Evolutionary conservation across 192 early-diverging fungal species (phyloP).

Genomic region (Coemansia sp.): DNA sequence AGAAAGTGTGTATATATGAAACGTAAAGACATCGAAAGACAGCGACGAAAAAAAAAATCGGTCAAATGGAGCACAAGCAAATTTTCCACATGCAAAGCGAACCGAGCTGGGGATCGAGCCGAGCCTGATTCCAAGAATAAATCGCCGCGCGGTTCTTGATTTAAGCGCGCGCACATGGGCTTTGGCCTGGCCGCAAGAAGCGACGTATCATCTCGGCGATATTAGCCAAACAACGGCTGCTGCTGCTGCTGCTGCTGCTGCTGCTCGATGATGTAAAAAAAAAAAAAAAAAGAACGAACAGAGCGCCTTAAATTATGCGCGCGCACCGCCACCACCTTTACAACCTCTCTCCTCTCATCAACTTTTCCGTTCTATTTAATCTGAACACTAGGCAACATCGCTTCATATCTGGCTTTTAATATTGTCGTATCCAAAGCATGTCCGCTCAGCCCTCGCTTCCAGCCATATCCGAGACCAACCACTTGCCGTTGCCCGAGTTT

Average conservation of each 20-base stretch:
- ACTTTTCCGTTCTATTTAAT: background rate
- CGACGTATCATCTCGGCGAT: constrained; percentile 7
- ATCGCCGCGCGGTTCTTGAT: background rate
- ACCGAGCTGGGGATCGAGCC: background rate
- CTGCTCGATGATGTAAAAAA: background rate
- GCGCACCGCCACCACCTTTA: background rate
- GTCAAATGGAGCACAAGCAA: background rate
- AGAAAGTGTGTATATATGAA: background rate
- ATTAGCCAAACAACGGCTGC: constrained; percentile 2
- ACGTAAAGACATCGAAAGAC: background rate
- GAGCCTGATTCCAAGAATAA: background rate
- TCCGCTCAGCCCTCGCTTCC: constrained; percentile 58
- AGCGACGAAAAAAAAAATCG: background rate
- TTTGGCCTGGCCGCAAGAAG: background rate
- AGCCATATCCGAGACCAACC: constrained; percentile 68
- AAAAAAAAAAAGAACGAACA: background rate
- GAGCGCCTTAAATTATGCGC: background rate
- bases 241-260: background rate
- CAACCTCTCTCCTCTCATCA: background rate
- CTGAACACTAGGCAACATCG: background rate
- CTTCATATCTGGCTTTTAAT: constrained; percentile 6
- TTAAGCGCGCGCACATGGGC: background rate
- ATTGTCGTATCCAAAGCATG: constrained; percentile 14
- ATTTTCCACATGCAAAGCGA: constrained; percentile 4
- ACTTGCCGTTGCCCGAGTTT: constrained; percentile 57